Conservation (phyloP, 352 stramenopile genomes). For the Phytophthora rubi region DNA sequence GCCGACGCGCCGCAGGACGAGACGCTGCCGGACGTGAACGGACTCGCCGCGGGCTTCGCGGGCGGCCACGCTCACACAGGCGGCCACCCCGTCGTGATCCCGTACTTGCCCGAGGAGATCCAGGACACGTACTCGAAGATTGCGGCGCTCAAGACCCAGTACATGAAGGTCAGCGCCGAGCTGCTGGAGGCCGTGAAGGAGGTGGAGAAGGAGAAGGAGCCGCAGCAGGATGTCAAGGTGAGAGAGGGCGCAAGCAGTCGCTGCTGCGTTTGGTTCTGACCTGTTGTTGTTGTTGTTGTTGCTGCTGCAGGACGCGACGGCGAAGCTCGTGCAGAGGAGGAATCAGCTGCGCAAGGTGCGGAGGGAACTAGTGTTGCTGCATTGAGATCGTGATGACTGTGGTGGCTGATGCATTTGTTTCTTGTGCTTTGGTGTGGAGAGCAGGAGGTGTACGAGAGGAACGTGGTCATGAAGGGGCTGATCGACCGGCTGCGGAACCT, state of each 20-base stretch:
- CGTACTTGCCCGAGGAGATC: conserved; percentile 83
- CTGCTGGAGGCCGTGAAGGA: conserved; percentile 66
- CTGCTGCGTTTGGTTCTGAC: neutral
- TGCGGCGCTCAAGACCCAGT: conserved; percentile 77
- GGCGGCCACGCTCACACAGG: conserved; percentile 37
- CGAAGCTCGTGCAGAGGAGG: conserved; percentile 64
- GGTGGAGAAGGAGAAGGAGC: conserved; percentile 39
- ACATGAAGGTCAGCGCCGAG: conserved; percentile 76
- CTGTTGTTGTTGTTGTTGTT: neutral
- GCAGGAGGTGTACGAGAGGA: conserved; percentile 86
- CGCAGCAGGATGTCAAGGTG: conserved; percentile 34
- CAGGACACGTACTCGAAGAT: conserved; percentile 89
- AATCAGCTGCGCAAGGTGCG: conserved; percentile 74
- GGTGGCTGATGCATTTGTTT: neutral
- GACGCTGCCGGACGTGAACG: conserved; percentile 50
- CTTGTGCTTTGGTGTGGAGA: neutral
- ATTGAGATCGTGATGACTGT: neutral
- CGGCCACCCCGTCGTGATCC: conserved; percentile 59
- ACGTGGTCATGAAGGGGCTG: conserved; percentile 86
- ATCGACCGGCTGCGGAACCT: conserved; percentile 81
- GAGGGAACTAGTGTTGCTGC: neutral
- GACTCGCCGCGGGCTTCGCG: conserved; percentile 36
- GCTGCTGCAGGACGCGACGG: conserved; percentile 44
- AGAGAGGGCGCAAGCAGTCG: neutral
- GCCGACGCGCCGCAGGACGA: conserved; percentile 57